These are phyloP conservation scores for Pichia sp. DNA, from an alignment of 1,139 yeast species.

Conservation along the genomic window DNA sequence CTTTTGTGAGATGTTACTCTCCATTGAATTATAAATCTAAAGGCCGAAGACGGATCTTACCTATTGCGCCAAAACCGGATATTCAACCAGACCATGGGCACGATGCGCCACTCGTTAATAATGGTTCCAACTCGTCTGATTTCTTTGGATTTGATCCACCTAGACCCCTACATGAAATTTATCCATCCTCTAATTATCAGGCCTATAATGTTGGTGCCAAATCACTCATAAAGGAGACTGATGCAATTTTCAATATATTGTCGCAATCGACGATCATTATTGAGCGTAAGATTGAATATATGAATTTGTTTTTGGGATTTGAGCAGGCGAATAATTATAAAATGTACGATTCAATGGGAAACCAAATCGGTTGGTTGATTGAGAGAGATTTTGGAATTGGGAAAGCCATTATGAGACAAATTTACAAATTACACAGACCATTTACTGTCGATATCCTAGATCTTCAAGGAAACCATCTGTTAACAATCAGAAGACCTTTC, in stretches of 20 bases:
- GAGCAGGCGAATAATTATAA: slow-evolving; percentile 84
- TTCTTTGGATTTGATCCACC: not conserved
- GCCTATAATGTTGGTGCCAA: not conserved
- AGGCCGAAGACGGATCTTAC: not conserved
- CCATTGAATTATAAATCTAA: slow-evolving; percentile 10
- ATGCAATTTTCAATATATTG: slow-evolving; percentile 30
- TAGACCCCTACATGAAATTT: not conserved
- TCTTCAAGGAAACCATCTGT: slow-evolving; percentile 53
- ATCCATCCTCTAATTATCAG: not conserved
- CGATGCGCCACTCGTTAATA: not conserved
- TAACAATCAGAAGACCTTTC: slow-evolving; percentile 75
- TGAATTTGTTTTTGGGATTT: slow-evolving; percentile 80
- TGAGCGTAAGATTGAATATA: slow-evolving; percentile 79
- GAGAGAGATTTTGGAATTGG: slow-evolving; percentile 70
- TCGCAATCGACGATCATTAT: slow-evolving; percentile 74
- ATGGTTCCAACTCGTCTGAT: not conserved
- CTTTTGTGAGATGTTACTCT: slow-evolving; percentile 9
- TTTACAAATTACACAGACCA: slow-evolving; percentile 78
- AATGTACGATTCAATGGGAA: slow-evolving; percentile 66
- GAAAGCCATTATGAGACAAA: slow-evolving; percentile 68
- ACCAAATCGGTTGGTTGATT: slow-evolving; percentile 69
- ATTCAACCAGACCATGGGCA: not conserved
- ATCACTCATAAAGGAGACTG: slow-evolving; percentile 21
- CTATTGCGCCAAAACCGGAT: not conserved
- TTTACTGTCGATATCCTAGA: slow-evolving; percentile 78